These are phyloP conservation scores for Schizochytrium sp. DNA, from an alignment of 108 stramenopile genomes.

Conservation along the genomic window DNA sequence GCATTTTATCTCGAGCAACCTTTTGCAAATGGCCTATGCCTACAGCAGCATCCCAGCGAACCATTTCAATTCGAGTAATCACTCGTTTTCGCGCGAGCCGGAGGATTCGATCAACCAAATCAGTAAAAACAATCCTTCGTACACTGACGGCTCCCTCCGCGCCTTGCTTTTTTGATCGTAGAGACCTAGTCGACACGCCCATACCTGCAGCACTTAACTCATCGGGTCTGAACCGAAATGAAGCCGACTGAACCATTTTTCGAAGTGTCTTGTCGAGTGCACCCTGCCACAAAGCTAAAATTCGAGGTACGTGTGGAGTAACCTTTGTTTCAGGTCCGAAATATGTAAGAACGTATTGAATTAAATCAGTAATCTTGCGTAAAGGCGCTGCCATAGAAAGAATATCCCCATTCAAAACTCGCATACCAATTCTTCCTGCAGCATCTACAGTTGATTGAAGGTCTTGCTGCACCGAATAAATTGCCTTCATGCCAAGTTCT, in stretches of 20 bases:
- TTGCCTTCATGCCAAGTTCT: constrained; percentile 45
- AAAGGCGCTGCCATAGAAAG: constrained; percentile 19
- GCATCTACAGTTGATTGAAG: constrained; percentile 6
- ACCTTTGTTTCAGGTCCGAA: constrained; percentile 3
- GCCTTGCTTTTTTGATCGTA: not conserved
- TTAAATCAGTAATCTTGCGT: not conserved
- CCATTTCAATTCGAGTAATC: constrained; percentile 25
- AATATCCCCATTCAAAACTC: not conserved
- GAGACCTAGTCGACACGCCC: not conserved
- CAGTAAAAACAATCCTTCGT: constrained; percentile 14
- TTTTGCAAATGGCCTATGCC: constrained; percentile 23
- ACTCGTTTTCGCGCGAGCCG: not conserved
- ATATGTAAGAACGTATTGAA: constrained; percentile 50
- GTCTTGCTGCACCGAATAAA: constrained; percentile 7
- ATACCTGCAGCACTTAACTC: not conserved
- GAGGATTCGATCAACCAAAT: constrained; percentile 35
- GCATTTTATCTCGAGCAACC: constrained; percentile 56
- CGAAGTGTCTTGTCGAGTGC: constrained; percentile 43
- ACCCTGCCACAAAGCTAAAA: constrained; percentile 42
- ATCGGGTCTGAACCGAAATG: not conserved
- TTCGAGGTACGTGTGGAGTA: not conserved
- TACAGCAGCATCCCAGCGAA: not conserved
- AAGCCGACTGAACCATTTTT: not conserved
- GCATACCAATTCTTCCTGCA: not conserved
- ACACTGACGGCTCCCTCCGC: not conserved